phyloP scores from a whole-genome alignment of 495 filamentous ascomycete genomes.

The Immersiella caudata region DNA sequence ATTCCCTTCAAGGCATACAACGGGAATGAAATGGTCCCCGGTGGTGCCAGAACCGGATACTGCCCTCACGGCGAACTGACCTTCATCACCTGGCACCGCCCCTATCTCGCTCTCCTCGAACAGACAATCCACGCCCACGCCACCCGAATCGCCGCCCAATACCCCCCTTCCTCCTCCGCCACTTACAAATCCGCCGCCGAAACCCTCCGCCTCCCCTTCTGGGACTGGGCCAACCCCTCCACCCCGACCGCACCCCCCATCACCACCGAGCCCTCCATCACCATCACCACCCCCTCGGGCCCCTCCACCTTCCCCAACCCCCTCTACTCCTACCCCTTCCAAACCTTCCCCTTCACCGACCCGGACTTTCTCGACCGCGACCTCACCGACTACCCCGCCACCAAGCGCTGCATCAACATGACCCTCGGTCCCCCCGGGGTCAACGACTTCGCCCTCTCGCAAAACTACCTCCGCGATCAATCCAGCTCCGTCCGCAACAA shows the following conservation, averaged over 20 bases:
- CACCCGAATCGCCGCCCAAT: constrained; percentile 33
- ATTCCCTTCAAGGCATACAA: constrained; percentile 48
- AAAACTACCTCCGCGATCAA: background rate
- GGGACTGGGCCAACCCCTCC: constrained; percentile 40
- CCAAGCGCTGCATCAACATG: constrained; percentile 7
- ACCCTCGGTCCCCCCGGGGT: background rate
- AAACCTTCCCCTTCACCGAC: constrained; percentile 19
- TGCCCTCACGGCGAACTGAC: constrained; percentile 44
- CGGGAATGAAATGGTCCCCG: constrained; percentile 34
- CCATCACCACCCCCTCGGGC: constrained; percentile 23
- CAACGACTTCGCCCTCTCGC: background rate
- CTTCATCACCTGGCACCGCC: constrained; percentile 43
- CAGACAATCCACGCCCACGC: constrained; percentile 36
- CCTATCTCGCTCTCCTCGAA: constrained; percentile 43
- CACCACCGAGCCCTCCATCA: constrained; percentile 29
- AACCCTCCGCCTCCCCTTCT: constrained; percentile 40
- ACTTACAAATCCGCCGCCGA: constrained; percentile 34
- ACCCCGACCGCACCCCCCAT: constrained; percentile 27
- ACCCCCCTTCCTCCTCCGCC: constrained; percentile 23
- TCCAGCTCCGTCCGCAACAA: background rate
- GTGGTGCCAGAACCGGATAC: constrained; percentile 41
- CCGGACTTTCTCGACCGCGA: constrained; percentile 10
- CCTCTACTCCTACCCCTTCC: constrained; percentile 40
- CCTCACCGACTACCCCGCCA: constrained; percentile 12
- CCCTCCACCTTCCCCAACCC: constrained; percentile 34